A percentile compares a stretch with the other conserved stretches of the same genome.
Evolutionary conservation across 2,329 filamentous ascomycete genomes (phyloP).

Genomic region (Talaromyces albobiverticillius): DNA sequence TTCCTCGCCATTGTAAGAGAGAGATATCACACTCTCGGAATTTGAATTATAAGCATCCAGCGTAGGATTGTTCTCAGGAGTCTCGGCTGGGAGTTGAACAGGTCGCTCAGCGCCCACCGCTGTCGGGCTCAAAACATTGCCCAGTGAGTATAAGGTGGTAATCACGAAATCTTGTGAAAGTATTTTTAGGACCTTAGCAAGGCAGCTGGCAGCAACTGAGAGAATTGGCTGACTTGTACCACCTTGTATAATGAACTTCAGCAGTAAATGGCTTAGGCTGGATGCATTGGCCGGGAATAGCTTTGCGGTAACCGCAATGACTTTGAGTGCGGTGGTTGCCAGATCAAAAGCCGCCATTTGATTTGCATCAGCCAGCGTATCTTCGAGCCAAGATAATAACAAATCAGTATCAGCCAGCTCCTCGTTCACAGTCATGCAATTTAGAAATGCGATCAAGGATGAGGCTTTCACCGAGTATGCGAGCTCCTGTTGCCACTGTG

Average conservation of each 20-base stretch:
- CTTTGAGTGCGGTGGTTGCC: constrained; percentile 74
- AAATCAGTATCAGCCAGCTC: constrained; percentile 75
- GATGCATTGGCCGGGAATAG: constrained; percentile 71
- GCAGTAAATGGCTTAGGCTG: constrained; percentile 72
- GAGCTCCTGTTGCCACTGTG: constrained; percentile 79
- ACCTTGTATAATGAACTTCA: constrained; percentile 84
- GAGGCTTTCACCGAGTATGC: constrained; percentile 83
- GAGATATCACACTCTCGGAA: constrained; percentile 59
- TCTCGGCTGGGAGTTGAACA: constrained; percentile 28
- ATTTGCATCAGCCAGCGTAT: constrained; percentile 70
- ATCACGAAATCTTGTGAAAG: constrained; percentile 75
- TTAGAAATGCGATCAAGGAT: constrained; percentile 77
- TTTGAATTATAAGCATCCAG: constrained; percentile 34
- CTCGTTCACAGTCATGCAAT: constrained; percentile 78
- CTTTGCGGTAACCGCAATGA: constrained; percentile 76
- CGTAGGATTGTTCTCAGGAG: constrained; percentile 48
- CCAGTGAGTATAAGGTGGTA: constrained; percentile 92
- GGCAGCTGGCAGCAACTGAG: constrained; percentile 73
- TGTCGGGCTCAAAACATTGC: constrained; percentile 83
- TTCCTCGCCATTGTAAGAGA: constrained; percentile 72
- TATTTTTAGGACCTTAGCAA: constrained; percentile 76
- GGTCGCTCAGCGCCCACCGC: constrained; percentile 49
- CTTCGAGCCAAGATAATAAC: constrained; percentile 81
- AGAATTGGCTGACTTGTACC: constrained; percentile 68
- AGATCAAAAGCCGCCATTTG: constrained; percentile 80